These are phyloP conservation scores for Neofusicoccum cordaticola DNA, from an alignment of 2,329 filamentous ascomycete genomes.

Conservation along the genomic window DNA sequence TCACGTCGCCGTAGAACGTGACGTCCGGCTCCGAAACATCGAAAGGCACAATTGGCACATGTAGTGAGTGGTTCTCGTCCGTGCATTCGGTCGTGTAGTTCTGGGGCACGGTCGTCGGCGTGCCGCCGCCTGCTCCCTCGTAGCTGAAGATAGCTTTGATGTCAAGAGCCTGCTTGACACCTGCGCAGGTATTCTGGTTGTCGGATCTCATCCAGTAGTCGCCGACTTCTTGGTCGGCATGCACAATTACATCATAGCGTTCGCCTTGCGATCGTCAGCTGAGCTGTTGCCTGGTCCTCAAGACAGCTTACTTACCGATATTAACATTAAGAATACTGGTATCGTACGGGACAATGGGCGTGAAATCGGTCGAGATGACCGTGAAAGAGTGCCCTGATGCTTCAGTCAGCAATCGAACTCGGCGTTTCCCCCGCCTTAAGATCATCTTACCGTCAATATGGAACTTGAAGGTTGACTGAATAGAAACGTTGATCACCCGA, in stretches of 20 bases:
- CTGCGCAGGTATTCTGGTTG: conserved; percentile 39
- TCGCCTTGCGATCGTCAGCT: conserved; percentile 27
- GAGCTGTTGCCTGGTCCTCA: conserved; percentile 29
- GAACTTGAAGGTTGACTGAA: conserved; percentile 43
- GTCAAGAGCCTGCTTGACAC: conserved; percentile 32
- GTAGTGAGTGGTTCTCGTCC: conserved; percentile 35
- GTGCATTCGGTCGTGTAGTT: conserved; percentile 34
- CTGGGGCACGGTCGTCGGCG: conserved; percentile 34
- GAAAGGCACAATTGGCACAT: conserved; percentile 33
- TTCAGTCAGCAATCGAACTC: conserved; percentile 11
- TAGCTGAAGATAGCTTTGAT: conserved; percentile 41
- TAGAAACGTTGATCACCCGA: conserved; percentile 56
- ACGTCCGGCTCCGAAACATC: conserved; percentile 25
- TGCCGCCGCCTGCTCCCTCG: conserved; percentile 27
- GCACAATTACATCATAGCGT: conserved; percentile 40
- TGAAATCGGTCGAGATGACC: conserved; percentile 45
- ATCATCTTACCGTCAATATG: conserved; percentile 34
- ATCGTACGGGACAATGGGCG: conserved; percentile 42
- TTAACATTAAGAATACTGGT: conserved; percentile 35
- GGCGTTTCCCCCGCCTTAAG: background rate
- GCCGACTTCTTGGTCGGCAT: conserved; percentile 29
- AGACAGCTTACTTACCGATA: conserved; percentile 31
- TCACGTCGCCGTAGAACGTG: conserved; percentile 25
- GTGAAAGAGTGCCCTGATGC: conserved; percentile 39
- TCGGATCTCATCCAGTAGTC: conserved; percentile 40